phyloP scores from a whole-genome alignment of 2,329 filamentous ascomycete genomes.

The Mollisia scopiformis region DNA sequence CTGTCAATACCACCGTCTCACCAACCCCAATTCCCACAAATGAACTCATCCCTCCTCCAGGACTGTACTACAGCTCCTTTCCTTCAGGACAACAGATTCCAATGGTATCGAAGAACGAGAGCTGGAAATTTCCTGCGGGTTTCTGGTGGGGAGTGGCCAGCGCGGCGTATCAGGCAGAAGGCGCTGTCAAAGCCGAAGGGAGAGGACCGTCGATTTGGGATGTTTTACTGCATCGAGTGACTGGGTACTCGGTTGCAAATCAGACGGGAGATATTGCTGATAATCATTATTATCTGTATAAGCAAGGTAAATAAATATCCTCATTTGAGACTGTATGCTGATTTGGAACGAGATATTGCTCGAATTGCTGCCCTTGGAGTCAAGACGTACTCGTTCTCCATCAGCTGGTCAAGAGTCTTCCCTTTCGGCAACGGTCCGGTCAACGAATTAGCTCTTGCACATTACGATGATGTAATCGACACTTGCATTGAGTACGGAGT shows the following conservation, averaged over 20 bases:
- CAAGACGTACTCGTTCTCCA: constrained; percentile 54
- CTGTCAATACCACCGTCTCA: constrained; percentile 28
- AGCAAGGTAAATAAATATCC: constrained; percentile 46
- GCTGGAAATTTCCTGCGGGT: constrained; percentile 37
- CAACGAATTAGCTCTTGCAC: constrained; percentile 52
- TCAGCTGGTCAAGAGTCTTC: constrained; percentile 54
- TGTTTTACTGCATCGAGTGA: constrained; percentile 33
- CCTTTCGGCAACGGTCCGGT: constrained; percentile 54
- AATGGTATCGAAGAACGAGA: constrained; percentile 22
- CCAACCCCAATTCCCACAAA: constrained; percentile 29
- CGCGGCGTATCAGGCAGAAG: constrained; percentile 49
- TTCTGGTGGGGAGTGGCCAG: constrained; percentile 53
- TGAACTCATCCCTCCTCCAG: constrained; percentile 30
- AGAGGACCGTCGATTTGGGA: constrained; percentile 48
- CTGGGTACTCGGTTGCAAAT: constrained; percentile 38
- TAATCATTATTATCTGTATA: constrained; percentile 58
- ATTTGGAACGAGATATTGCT: constrained; percentile 46
- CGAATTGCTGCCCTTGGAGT: constrained; percentile 55
- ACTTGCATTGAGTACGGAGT: constrained; percentile 53
- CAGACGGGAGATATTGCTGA: constrained; percentile 52
- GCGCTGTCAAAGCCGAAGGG: constrained; percentile 48
- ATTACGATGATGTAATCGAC: constrained; percentile 57
- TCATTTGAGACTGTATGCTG: constrained; percentile 28
- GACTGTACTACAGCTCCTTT: constrained; percentile 25
- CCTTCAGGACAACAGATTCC: constrained; percentile 25